A percentile compares a stretch with the other conserved stretches of the same genome.
These are phyloP conservation scores for Lactarius deliciosus DNA, from an alignment of 768 basidiomycete species.

Conservation along the genomic window DNA sequence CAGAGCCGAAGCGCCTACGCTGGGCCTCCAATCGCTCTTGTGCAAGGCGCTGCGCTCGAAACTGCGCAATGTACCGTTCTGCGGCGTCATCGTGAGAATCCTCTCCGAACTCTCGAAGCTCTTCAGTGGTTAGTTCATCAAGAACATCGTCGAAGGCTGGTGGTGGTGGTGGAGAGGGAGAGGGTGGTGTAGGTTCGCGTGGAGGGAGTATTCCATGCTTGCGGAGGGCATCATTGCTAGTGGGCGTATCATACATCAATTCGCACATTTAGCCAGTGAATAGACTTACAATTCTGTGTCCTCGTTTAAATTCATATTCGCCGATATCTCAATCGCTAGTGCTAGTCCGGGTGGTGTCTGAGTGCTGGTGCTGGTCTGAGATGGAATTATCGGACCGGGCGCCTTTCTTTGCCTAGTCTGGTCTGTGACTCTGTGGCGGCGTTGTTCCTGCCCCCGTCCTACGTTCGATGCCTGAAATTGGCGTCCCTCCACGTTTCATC, in stretches of 20 bases:
- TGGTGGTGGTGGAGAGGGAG: constrained; percentile 80
- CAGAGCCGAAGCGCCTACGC: constrained; percentile 72
- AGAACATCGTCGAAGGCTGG: constrained; percentile 69
- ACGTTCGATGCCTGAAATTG: not conserved
- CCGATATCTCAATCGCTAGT: constrained; percentile 30
- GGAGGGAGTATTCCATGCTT: constrained; percentile 91
- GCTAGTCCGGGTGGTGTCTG: not conserved
- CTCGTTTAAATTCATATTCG: constrained; percentile 81
- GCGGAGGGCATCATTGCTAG: constrained; percentile 89
- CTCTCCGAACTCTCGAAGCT: constrained; percentile 68
- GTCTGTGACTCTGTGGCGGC: not conserved
- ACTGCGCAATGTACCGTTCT: constrained; percentile 67
- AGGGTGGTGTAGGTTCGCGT: constrained; percentile 60
- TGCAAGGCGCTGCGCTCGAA: constrained; percentile 60
- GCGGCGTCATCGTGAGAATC: constrained; percentile 75
- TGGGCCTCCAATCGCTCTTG: constrained; percentile 59
- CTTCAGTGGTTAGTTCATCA: constrained; percentile 57
- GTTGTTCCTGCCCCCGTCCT: not conserved
- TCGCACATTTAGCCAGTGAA: not conserved
- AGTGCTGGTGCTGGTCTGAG: not conserved
- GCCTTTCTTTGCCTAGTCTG: not conserved
- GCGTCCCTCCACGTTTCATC: not conserved
- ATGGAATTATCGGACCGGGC: not conserved
- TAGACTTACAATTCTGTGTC: constrained; percentile 91
- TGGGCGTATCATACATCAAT: constrained; percentile 23